Percentiles rank a stretch among this genome's conserved stretches.
phyloP scores from a whole-genome alignment of 116 monocot genomes.

The Phalaenopsis hybrid region DNA sequence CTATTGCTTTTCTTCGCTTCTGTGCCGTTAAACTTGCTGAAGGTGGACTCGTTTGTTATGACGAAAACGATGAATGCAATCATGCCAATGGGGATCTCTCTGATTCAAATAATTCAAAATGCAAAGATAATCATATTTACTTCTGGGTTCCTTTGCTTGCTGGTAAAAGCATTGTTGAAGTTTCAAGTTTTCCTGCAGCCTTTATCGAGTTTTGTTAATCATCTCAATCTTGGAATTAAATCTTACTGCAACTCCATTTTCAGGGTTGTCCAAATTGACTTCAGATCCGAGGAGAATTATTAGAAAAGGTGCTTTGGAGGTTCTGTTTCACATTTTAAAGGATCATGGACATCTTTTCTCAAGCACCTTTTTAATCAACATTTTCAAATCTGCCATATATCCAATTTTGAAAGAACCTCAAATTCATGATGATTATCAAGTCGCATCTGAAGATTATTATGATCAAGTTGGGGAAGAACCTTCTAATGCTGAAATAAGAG shows the following conservation, averaged over 20 bases:
- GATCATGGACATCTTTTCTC: slow-evolving; percentile 97
- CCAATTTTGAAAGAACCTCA: slow-evolving; percentile 52
- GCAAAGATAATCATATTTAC: slow-evolving; percentile 69
- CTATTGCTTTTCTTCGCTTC: slow-evolving; percentile 95
- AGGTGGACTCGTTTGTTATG: slow-evolving; percentile 74
- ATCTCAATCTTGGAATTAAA: neutral
- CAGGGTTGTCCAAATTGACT: slow-evolving; percentile 91
- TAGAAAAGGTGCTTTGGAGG: slow-evolving; percentile 85
- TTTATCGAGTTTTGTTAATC: neutral
- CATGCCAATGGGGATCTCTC: slow-evolving; percentile 39
- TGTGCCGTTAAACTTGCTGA: slow-evolving; percentile 98
- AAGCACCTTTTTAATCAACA: slow-evolving; percentile 50
- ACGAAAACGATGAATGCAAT: slow-evolving; percentile 34
- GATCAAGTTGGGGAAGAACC: slow-evolving; percentile 40
- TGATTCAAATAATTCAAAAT: slow-evolving; percentile 30
- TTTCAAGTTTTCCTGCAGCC: neutral
- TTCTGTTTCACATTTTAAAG: slow-evolving; percentile 86
- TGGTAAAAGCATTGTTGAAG: slow-evolving; percentile 34
- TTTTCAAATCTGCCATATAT: slow-evolving; percentile 78
- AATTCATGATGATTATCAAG: slow-evolving; percentile 14
- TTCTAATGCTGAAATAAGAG: slow-evolving; percentile 43
- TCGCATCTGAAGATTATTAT: slow-evolving; percentile 11
- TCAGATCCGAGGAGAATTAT: slow-evolving; percentile 78
- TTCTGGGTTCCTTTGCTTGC: slow-evolving; percentile 93
- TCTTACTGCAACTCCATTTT: slow-evolving; percentile 8